Percentiles rank a stretch among this genome's conserved stretches.
Evolutionary conservation across 2,329 filamentous ascomycete species (phyloP).

Genomic region (Cordyceps farinosa): DNA sequence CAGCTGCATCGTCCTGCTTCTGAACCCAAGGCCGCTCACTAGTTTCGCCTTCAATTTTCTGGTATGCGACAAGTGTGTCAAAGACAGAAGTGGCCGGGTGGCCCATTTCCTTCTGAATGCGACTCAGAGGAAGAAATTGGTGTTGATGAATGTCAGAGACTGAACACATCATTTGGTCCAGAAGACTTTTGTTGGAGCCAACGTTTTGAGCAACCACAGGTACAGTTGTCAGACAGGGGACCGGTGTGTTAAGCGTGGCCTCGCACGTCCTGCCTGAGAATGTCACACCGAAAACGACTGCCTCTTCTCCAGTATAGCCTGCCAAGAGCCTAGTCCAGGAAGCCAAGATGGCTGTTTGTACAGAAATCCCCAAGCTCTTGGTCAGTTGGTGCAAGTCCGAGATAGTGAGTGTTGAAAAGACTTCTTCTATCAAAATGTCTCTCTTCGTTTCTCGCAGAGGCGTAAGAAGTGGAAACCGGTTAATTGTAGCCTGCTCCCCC

Average conservation of each 20-base stretch:
- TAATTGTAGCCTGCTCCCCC: constrained; percentile 52
- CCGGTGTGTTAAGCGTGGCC: constrained; percentile 55
- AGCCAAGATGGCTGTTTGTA: constrained; percentile 73
- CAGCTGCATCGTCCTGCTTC: constrained; percentile 61
- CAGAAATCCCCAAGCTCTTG: constrained; percentile 57
- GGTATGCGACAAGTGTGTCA: constrained; percentile 82
- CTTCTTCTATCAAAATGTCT: constrained; percentile 33
- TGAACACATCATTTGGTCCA: constrained; percentile 61
- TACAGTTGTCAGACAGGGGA: constrained; percentile 80
- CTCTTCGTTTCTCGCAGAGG: constrained; percentile 48
- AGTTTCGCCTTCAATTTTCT: constrained; percentile 48
- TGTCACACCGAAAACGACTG: constrained; percentile 75
- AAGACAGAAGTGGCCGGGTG: constrained; percentile 65
- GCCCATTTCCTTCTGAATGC: constrained; percentile 70
- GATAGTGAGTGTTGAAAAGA: constrained; percentile 37
- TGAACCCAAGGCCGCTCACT: constrained; percentile 52
- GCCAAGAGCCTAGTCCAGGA: constrained; percentile 74
- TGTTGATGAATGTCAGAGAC: constrained; percentile 64
- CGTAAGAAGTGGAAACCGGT: constrained; percentile 73
- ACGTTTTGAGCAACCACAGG: constrained; percentile 62
- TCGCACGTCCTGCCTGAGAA: constrained; percentile 69
- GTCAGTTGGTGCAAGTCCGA: constrained; percentile 53
- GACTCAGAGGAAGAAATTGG: constrained; percentile 67
- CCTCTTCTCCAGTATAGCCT: constrained; percentile 70
- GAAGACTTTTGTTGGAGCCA: constrained; percentile 51